Percentiles rank a stretch among this genome's conserved stretches.
Evolutionary conservation across 192 early-diverging fungal species (phyloP).

Genomic region (Thamnidium elegans): DNA sequence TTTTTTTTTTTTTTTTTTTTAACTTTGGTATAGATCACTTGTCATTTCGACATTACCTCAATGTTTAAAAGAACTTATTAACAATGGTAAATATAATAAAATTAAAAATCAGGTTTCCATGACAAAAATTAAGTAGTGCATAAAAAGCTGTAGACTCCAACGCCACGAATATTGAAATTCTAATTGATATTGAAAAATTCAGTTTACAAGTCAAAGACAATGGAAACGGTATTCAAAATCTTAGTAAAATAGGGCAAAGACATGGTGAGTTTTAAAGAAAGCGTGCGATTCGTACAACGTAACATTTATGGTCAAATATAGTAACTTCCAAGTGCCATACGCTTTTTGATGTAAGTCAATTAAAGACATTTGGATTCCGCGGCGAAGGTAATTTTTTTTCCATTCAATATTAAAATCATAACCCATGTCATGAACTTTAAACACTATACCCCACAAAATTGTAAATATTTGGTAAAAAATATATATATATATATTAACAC

Average conservation of each 20-base stretch:
- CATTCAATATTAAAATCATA: background rate
- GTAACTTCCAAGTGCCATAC: slow-evolving; percentile 59
- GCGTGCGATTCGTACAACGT: background rate
- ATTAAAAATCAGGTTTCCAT: background rate
- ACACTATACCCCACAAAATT: background rate
- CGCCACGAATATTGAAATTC: slow-evolving; percentile 48
- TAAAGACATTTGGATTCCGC: slow-evolving; percentile 61
- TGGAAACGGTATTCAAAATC: slow-evolving; percentile 56
- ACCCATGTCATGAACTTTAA: background rate
- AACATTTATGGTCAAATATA: slow-evolving; percentile 8
- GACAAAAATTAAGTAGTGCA: background rate
- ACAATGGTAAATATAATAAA: slow-evolving; percentile 47
- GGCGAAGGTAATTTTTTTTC: slow-evolving; percentile 69
- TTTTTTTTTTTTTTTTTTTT: background rate
- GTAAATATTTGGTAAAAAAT: background rate
- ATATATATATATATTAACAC: too few relatives aligned
- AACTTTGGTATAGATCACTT: slow-evolving; percentile 4
- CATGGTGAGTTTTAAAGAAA: slow-evolving; percentile 27
- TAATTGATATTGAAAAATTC: slow-evolving; percentile 38
- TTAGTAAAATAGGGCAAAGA: slow-evolving; percentile 48
- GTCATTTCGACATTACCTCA: slow-evolving; percentile 38
- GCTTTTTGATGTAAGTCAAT: slow-evolving; percentile 35
- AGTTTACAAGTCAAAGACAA: slow-evolving; percentile 61
- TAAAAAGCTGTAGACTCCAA: slow-evolving; percentile 54
- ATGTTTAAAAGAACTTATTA: slow-evolving; percentile 58